Conservation (phyloP, 2,329 filamentous ascomycete genomes). For the Penicillium freii region DNA sequence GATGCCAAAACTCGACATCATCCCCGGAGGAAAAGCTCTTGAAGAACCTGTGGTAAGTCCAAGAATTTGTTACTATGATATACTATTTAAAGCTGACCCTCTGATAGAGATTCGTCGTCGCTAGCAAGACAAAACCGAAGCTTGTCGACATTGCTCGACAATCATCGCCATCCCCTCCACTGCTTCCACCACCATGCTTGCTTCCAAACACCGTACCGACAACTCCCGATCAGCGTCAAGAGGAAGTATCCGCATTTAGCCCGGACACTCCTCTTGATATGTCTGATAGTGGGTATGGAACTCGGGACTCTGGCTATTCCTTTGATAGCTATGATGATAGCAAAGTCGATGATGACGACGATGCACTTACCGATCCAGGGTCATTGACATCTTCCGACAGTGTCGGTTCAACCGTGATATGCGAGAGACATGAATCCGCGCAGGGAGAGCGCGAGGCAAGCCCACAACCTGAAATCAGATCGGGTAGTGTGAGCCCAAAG, state of each 20-base stretch:
- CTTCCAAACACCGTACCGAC: conserved; percentile 30
- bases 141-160: conserved; percentile 41
- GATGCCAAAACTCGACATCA: conserved; percentile 23
- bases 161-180: conserved; percentile 28
- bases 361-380: conserved; percentile 25
- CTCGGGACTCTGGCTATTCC: conserved; percentile 30
- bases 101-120: conserved; percentile 33
- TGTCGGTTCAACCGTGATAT: conserved; percentile 26
- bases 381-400: conserved; percentile 30
- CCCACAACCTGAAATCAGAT: conserved; percentile 23
- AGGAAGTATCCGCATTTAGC: conserved; percentile 41
- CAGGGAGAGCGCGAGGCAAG: conserved; percentile 18
- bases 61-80: accelerated
- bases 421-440: conserved; percentile 22
- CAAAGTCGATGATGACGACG: conserved; percentile 24
- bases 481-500: conserved; percentile 23
- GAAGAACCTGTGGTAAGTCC: conserved; percentile 28
- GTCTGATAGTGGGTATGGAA: conserved; percentile 37
- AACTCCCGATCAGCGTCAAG: conserved; percentile 36
- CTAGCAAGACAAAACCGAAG: conserved; percentile 39
- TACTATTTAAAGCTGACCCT: conserved; percentile 2
- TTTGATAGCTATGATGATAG: conserved; percentile 24
- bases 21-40: conserved; percentile 17
- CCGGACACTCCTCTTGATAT: conserved; percentile 40
- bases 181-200: conserved; percentile 25